Base-by-base conservation (phyloP, 768 basidiomycete genomes). In the Leucogyrophana mollusca region DNA sequence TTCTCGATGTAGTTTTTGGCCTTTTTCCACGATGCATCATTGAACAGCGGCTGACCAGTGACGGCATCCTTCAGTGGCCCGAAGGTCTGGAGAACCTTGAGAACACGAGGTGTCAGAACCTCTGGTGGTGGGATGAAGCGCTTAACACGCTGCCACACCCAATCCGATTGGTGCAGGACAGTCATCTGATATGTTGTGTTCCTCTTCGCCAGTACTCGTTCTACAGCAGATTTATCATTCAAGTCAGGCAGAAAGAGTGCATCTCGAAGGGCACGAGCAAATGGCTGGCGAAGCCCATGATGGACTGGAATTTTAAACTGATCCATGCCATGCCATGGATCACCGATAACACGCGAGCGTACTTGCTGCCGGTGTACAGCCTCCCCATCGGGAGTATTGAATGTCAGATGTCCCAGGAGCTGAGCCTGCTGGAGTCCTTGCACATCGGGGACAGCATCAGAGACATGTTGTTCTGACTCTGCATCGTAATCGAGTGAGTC, bases 31-130 rank as follows among this genome's bases (percentile, higher is more conserved):
- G 56, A 55, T 9, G 50, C 37, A 1, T 46, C 17, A 36, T 56
- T 65, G 50, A 71, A 72, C 0, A 73, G 52, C 11, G 67, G 62
- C 0, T 46, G 34, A 0, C 54, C 49, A 1, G 68, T 59, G 9
- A 43, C 52, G 0, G 62, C 42, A 56, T 72, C 69, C 35, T 63
- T 59, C 6, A 73, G 43, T 6, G 69, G 62, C 0, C 68, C 69
- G 55, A 58, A 72, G 16, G 50, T 60, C 1, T 38, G 16, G 36
- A 72, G 67, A 3, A 72, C 59, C 0, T 53, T 25, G 1, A 40
- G 8, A 21, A 72, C 62, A 9, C 55, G 40, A 5, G 47, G 51
- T 34, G 62, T 56, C 9, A 72, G 58, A 6, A 51, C 42, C 17
- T 69, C 50, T 1, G 69, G 54, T 4, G 68, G 64, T 9, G 70